phyloP scores from a whole-genome alignment of 495 filamentous ascomycete species.

The Hypomontagnella submonticulosa region DNA sequence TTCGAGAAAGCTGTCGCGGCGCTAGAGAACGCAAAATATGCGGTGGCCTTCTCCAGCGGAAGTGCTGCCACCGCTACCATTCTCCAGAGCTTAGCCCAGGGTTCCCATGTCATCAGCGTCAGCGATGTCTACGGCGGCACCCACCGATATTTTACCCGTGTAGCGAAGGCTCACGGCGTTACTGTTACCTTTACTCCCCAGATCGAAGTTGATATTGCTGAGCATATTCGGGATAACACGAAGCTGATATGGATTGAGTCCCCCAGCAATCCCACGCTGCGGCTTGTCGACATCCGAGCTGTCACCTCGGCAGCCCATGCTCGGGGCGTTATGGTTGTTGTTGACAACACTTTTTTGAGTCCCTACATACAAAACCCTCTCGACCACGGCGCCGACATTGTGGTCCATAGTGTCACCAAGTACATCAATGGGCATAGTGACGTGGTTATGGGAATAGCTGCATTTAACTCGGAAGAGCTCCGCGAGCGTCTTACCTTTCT shows the following conservation, averaged over 20 bases:
- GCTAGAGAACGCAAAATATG: conserved; percentile 90
- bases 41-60: conserved; percentile 94
- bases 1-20: conserved; percentile 92
- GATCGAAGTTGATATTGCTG: conserved; percentile 86
- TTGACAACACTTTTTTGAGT: conserved; percentile 97
- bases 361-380: conserved; percentile 97
- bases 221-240: conserved; percentile 87
- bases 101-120: conserved; percentile 94
- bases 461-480: conserved; percentile 88
- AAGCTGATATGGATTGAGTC: conserved; percentile 98
- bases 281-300: conserved; percentile 88
- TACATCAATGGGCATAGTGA: conserved; percentile 99
- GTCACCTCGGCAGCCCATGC: conserved; percentile 85
- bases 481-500: conserved; percentile 85
- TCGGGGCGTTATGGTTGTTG: conserved; percentile 91
- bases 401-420: conserved; percentile 99
- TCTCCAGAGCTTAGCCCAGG: conserved; percentile 89
- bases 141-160: conserved; percentile 98
- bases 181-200: conserved; percentile 91
- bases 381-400: conserved; percentile 94
- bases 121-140: conserved; percentile 98
- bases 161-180: conserved; percentile 93
- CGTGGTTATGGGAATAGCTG: conserved; percentile 96
- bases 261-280: conserved; percentile 92
- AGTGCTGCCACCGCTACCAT: conserved; percentile 93